Conservation (phyloP, 164 flowering plant species). For the Magnolia changhungtana region DNA sequence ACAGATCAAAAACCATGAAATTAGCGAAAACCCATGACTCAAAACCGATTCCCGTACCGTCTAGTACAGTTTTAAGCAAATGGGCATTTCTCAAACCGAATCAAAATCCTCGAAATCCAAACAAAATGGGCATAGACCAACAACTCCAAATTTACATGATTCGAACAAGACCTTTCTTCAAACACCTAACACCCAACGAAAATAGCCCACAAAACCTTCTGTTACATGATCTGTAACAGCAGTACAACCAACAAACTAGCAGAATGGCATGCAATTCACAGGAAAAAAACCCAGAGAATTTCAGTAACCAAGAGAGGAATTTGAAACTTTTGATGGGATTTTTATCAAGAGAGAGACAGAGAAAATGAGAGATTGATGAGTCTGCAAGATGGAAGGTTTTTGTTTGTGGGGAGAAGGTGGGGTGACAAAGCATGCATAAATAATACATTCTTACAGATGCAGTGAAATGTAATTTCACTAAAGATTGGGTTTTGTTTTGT, state of each 20-base stretch:
- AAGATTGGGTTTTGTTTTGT: too few species aligned
- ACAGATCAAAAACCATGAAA: neutral
- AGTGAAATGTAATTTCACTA: neutral
- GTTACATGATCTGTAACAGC: constrained; percentile 29
- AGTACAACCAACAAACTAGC: constrained; percentile 5
- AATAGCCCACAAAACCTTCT: constrained; percentile 5
- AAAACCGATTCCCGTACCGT: neutral
- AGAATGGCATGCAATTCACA: constrained; percentile 10
- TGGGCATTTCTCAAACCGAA: neutral
- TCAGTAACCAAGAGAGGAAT: constrained; percentile 17
- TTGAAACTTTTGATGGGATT: neutral
- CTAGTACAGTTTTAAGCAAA: neutral
- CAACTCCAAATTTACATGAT: constrained; percentile 31
- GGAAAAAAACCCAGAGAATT: neutral
- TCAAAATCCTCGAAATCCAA: neutral
- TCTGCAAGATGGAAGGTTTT: neutral
- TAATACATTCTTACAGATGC: neutral
- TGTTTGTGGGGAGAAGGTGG: neutral
- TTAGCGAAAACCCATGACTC: neutral
- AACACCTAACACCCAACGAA: constrained; percentile 4
- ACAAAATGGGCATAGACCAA: constrained; percentile 8
- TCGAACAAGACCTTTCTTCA: constrained; percentile 17
- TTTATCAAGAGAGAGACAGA: neutral
- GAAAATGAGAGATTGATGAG: neutral
- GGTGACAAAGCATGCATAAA: neutral